phyloP scores from a whole-genome alignment of 441 rosid species.

The Pelargonium fulgidum region DNA sequence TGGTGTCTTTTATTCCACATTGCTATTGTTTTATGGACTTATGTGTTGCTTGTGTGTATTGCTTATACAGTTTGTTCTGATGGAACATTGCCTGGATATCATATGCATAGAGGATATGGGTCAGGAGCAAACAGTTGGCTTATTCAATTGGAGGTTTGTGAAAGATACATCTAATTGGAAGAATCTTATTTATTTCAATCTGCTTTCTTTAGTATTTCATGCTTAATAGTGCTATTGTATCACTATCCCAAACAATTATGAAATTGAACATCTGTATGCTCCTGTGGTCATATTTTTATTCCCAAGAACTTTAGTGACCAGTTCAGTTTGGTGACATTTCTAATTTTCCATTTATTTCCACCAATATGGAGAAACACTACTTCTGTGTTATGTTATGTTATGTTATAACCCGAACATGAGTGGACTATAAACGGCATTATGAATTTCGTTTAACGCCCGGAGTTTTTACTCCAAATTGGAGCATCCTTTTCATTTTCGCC shows the following conservation, averaged over 20 bases:
- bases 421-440: background rate
- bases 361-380: background rate
- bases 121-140: constrained; percentile 90
- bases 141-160: constrained; percentile 78
- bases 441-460: too few relatives aligned
- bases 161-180: background rate
- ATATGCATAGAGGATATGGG: constrained; percentile 74
- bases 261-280: background rate
- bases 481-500: too few relatives aligned
- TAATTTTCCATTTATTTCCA: background rate
- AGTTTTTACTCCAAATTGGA: too few relatives aligned
- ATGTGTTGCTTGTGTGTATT: constrained; percentile 20
- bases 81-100: constrained; percentile 96
- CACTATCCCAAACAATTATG: background rate
- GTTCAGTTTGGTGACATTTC: background rate
- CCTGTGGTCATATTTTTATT: background rate
- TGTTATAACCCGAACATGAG: background rate
- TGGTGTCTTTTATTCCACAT: constrained; percentile 3
- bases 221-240: background rate
- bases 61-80: constrained; percentile 75
- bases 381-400: background rate
- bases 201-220: background rate
- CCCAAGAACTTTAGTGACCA: background rate
- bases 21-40: constrained; percentile 11
- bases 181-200: background rate